Evolutionary conservation across 257 asterid species (phyloP).

Genomic region (Primulina huaijiensis): DNA sequence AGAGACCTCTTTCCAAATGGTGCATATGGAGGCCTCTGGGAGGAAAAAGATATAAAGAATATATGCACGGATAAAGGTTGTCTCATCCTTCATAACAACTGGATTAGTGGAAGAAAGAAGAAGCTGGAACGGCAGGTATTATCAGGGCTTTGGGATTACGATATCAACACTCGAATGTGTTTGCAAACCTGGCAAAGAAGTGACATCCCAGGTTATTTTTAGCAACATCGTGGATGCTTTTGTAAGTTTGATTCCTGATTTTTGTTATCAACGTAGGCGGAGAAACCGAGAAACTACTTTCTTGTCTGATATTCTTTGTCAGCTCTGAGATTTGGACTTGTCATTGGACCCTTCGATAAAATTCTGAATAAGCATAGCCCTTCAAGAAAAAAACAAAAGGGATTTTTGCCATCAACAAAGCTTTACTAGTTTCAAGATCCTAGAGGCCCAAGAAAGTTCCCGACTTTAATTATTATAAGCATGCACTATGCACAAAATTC

Average conservation of each 20-base stretch:
- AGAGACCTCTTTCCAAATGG: slow-evolving; percentile 86
- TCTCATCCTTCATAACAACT: slow-evolving; percentile 69
- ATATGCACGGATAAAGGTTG: slow-evolving; percentile 57
- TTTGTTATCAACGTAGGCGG: slow-evolving; percentile 44
- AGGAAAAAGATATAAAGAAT: slow-evolving; percentile 45
- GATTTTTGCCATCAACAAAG: not conserved
- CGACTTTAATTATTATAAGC: not conserved
- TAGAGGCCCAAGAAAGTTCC: slow-evolving; percentile 8
- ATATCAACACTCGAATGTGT: slow-evolving; percentile 71
- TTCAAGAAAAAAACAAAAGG: slow-evolving; percentile 22
- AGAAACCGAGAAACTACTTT: slow-evolving; percentile 27
- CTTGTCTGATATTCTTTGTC: slow-evolving; percentile 20
- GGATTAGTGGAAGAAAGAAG: slow-evolving; percentile 73
- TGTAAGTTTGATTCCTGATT: slow-evolving; percentile 17
- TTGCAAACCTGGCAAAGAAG: slow-evolving; percentile 53
- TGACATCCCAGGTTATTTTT: slow-evolving; percentile 45
- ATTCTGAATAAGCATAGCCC: slow-evolving; percentile 25
- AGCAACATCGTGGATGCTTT: slow-evolving; percentile 21
- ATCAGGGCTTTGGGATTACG: slow-evolving; percentile 88
- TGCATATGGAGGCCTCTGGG: slow-evolving; percentile 74
- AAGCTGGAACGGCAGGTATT: slow-evolving; percentile 73
- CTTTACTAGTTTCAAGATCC: slow-evolving; percentile 2
- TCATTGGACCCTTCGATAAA: slow-evolving; percentile 30
- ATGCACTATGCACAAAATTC: slow-evolving; percentile 21
- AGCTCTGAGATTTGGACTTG: slow-evolving; percentile 36